These are phyloP conservation scores for Lachnellula arida DNA, from an alignment of 2,329 filamentous ascomycete genomes.

Conservation along the genomic window DNA sequence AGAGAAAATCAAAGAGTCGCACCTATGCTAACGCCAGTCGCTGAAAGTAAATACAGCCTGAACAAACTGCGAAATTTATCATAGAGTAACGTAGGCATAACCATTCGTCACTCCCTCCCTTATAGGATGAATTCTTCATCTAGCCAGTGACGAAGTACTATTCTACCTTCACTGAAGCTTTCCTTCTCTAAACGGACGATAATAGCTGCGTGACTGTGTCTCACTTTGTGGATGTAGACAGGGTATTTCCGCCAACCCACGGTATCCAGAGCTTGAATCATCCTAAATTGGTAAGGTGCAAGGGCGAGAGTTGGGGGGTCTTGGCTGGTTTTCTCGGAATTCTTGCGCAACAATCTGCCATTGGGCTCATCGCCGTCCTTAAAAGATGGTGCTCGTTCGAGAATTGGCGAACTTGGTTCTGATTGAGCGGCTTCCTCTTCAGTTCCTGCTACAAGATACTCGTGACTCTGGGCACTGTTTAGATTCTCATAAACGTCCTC, in stretches of 20 bases:
- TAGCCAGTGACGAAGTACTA: slow-evolving; percentile 79
- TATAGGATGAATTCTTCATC: slow-evolving; percentile 59
- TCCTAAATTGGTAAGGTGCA: slow-evolving; percentile 74
- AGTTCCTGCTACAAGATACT: slow-evolving; percentile 59
- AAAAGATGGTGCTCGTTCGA: slow-evolving; percentile 6
- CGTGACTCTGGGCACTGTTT: slow-evolving; percentile 44
- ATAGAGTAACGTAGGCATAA: neutral
- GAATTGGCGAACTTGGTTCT: slow-evolving; percentile 18
- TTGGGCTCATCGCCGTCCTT: neutral
- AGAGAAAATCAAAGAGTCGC: neutral
- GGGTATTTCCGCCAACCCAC: slow-evolving; percentile 61
- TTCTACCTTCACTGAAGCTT: slow-evolving; percentile 67
- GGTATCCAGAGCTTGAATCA: slow-evolving; percentile 73
- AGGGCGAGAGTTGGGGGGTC: slow-evolving; percentile 68
- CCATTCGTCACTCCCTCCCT: neutral
- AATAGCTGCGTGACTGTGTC: slow-evolving; percentile 87
- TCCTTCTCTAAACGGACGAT: slow-evolving; percentile 69
- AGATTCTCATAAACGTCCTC: slow-evolving; percentile 49
- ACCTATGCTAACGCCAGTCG: neutral
- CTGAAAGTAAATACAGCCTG: neutral
- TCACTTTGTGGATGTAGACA: slow-evolving; percentile 70
- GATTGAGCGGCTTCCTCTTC: slow-evolving; percentile 41
- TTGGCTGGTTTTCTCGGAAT: slow-evolving; percentile 17
- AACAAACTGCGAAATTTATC: neutral
- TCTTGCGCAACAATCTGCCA: neutral